Evolutionary conservation across 805 yeast species (phyloP), one percentile per base, ranked within the genome.

Genomic region (Candida maris): DNA sequence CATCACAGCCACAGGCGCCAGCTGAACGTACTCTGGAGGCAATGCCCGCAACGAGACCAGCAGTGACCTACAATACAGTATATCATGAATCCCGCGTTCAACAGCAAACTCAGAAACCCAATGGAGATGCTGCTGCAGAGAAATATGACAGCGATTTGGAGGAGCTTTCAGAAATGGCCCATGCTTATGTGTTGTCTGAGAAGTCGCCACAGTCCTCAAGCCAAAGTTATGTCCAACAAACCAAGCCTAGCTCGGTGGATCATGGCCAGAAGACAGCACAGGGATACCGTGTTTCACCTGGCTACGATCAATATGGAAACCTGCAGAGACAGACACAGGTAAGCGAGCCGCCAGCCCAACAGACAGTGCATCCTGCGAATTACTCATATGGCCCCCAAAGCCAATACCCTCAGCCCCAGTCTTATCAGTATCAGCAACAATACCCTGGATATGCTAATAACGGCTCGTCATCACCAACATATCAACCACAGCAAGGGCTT

Each of bases 111-210:
- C 35, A 27, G 14, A 17, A 10, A 19, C 46, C 23, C 17, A 31
- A 19, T 19, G 34, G 37, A 13, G 24, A 37, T 5, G 15, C 17
- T 12, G n/a, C 35, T 13, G 36, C 49, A 34, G 45, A 48, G 16
- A 43, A 37, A 38, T 42, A 41, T 20, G 60, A 54, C n/a, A 46
- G 51, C 15, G 62, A 57, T 30, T 40, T 55, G 30, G 61, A 52
- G 38, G 62, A 59, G 27, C 38, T 63, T 17, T 53, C 63, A 14
- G 50, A 58, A 25, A 44, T 57, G 52, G 60, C 59, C 5, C 57
- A 49, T 19, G 55, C 51, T 24, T 58, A 56, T 35, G 57, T 47
- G 5, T 35, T 49, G 4, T 39, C 54, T 5, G 58, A 57, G 22
- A 52, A 55, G 38, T 41, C 60, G 5, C 54, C 60, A 10, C 48